Evolutionary conservation across 2,329 filamentous ascomycete genomes (phyloP).

Genomic region (Dactylellina haptotyla): DNA sequence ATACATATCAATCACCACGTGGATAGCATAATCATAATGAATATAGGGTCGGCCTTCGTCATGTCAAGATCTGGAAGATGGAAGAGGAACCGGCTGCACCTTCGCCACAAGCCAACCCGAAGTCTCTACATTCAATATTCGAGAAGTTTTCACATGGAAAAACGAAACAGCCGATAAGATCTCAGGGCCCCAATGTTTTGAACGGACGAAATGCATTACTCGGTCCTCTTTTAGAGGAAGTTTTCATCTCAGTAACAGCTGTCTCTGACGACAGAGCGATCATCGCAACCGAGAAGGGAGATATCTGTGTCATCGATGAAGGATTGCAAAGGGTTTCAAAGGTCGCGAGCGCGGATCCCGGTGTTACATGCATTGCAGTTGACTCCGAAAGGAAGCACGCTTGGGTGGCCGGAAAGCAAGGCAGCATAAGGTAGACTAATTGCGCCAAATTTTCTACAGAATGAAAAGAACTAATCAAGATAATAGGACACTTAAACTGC

Average conservation of each 20-base stretch:
- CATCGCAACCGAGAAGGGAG: constrained; percentile 85
- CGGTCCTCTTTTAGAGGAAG: constrained; percentile 81
- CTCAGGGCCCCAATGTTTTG: constrained; percentile 73
- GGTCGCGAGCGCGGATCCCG: constrained; percentile 62
- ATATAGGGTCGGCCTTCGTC: constrained; percentile 77
- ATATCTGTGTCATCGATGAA: constrained; percentile 90
- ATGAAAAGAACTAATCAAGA: constrained; percentile 12
- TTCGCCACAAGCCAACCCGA: constrained; percentile 44
- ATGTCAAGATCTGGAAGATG: constrained; percentile 92
- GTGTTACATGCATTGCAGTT: constrained; percentile 62
- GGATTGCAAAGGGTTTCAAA: constrained; percentile 68
- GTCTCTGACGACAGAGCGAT: constrained; percentile 80
- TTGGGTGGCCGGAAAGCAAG: constrained; percentile 61
- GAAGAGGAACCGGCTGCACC: constrained; percentile 71
- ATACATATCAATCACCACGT: not conserved
- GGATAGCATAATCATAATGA: constrained; percentile 48
- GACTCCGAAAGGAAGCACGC: constrained; percentile 60
- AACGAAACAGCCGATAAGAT: constrained; percentile 60
- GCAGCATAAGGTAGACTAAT: constrained; percentile 60
- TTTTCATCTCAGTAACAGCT: constrained; percentile 79
- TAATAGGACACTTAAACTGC: constrained; percentile 57
- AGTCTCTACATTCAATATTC: constrained; percentile 52
- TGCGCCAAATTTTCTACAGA: not conserved
- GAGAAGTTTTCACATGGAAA: constrained; percentile 59
- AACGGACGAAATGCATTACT: constrained; percentile 88